These are phyloP conservation scores for Monilinia fructicola DNA, from an alignment of 2,329 filamentous ascomycete genomes.

Conservation along the genomic window DNA sequence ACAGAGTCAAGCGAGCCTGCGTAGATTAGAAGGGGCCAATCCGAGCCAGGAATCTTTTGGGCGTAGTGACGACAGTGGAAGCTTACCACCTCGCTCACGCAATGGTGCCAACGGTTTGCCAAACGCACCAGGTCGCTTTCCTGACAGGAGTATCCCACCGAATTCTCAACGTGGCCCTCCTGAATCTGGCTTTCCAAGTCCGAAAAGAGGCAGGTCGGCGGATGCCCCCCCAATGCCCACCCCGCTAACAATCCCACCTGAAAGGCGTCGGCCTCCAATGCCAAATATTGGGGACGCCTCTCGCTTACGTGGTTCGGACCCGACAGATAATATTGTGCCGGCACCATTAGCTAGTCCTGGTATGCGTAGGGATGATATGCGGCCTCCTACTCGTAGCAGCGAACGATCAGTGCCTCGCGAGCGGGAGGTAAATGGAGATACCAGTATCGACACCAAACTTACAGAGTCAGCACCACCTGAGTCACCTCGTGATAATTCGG, in stretches of 20 bases:
- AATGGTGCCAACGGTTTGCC: slow-evolving; percentile 37
- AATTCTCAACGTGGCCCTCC: slow-evolving; percentile 37
- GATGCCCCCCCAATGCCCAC: slow-evolving; percentile 38
- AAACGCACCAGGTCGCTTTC: slow-evolving; percentile 37
- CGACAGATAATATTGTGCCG: slow-evolving; percentile 40
- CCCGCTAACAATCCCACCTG: slow-evolving; percentile 37
- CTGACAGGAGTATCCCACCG: slow-evolving; percentile 37
- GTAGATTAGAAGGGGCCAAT: slow-evolving; percentile 36
- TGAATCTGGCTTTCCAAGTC: slow-evolving; percentile 33
- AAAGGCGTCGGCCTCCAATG: slow-evolving; percentile 41
- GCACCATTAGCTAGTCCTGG: slow-evolving; percentile 42
- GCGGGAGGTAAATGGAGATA: slow-evolving; percentile 23
- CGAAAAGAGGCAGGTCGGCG: slow-evolving; percentile 28
- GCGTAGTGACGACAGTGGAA: slow-evolving; percentile 36
- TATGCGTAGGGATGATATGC: slow-evolving; percentile 40
- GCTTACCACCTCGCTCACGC: slow-evolving; percentile 38
- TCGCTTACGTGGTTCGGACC: slow-evolving; percentile 33
- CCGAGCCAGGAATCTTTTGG: slow-evolving; percentile 41
- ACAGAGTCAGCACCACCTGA: slow-evolving; percentile 17
- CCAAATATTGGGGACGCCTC: slow-evolving; percentile 37
- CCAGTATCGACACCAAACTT: slow-evolving; percentile 13
- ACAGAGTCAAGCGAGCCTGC: slow-evolving; percentile 32
- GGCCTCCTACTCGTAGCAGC: slow-evolving; percentile 40
- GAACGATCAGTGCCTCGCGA: slow-evolving; percentile 35
- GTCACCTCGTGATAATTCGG: neutral